Base-by-base conservation (phyloP, 2,329 filamentous ascomycete species). In the Cladophialophora exuberans region DNA sequence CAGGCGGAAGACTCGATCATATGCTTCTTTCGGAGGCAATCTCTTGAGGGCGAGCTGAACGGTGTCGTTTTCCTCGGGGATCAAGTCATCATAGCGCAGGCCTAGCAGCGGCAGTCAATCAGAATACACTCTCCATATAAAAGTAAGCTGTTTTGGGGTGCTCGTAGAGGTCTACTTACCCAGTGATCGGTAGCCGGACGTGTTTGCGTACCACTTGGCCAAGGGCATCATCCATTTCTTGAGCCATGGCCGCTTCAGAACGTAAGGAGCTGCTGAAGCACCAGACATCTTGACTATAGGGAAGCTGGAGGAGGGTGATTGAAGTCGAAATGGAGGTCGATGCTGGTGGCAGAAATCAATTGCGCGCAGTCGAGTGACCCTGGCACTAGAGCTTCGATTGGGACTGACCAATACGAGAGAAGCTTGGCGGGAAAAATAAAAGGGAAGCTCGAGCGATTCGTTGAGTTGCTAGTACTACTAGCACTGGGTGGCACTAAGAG, bases 1-100 rank as follows among this genome's bases (percentile, higher is more conserved):
- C 76, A 99, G 85, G 71, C 94, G 92, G 87, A 91, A 99, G 73
- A 97, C 85, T 74, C 94, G 93, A 80, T 99, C 94, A 79, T 97
- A 97, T 69, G 87, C 83, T 73, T 94, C 90, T 81, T 95, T 90
- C 69, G 90, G 83, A 55, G 89, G 84, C 61, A 99, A 88, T 73
- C 94, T 90, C 83, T 89, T 89, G 70, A 99, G 83, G 62, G 94
- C 94, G 67, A 87, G 83, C 76, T 94, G 87, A 69, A 96, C 90
- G 55, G 81, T 78, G 68, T 94, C 89, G 80, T 83, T 88, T 80
- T 99, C 94, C 78, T 99, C 94, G 72, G 89, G 85, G 73, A 97
- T 89, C 73, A 99, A 79, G 74, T 99, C 94, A 77, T 99, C 94
- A 82, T 87, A 86, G 76, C 94, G 97, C 72, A 66, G 61, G 42